Evolutionary conservation across 2,329 filamentous ascomycete genomes (phyloP).

Genomic region (Beauveria asiatica): DNA sequence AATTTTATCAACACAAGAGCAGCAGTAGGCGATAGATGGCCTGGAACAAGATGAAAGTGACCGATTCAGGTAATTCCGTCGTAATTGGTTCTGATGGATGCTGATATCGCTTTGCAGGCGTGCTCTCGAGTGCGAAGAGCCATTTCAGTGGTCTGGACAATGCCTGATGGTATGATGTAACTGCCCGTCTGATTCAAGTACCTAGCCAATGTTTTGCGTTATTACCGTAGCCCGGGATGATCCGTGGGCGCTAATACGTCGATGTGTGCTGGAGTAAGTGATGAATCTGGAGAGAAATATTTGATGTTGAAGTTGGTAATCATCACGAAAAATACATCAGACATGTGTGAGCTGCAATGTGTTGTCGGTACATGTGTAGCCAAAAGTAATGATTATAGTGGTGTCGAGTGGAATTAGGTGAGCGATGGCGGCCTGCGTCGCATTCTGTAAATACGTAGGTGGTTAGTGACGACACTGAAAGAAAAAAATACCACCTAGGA

Average conservation of each 20-base stretch:
- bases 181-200: neutral
- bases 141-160: constrained; percentile 48
- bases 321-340: neutral
- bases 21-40: constrained; percentile 37
- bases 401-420: neutral
- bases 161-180: too few relatives aligned
- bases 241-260: neutral
- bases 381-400: neutral
- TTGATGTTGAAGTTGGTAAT: neutral
- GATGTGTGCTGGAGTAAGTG: neutral
- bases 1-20: constrained; percentile 46
- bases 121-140: constrained; percentile 31
- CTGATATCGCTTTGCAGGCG: constrained; percentile 8
- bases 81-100: neutral
- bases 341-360: neutral
- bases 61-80: constrained; percentile 23
- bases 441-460: neutral
- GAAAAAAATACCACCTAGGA: neutral
- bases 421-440: neutral
- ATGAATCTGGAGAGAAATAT: neutral
- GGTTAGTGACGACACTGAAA: neutral
- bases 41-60: constrained; percentile 30
- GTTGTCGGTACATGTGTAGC: neutral
- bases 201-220: neutral
- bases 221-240: neutral